These are phyloP conservation scores for Groenewaldozyma auringiensis DNA, from an alignment of 1,139 yeast species.

Conservation along the genomic window DNA sequence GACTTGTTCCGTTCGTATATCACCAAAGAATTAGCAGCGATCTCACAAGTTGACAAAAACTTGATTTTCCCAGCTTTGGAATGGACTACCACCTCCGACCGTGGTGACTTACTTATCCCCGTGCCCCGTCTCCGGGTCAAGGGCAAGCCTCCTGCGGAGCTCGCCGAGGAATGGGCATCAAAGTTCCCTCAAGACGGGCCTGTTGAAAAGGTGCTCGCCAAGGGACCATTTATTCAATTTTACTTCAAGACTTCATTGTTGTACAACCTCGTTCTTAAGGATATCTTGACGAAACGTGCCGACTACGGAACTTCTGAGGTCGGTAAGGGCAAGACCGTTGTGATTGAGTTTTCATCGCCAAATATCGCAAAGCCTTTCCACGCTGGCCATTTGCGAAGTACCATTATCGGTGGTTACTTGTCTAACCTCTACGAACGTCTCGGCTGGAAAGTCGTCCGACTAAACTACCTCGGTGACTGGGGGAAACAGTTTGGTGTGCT, in stretches of 20 bases:
- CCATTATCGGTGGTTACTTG: conserved; percentile 96
- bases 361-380: conserved; percentile 99
- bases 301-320: conserved; percentile 67
- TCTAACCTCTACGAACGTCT: conserved; percentile 81
- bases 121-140: conserved; percentile 88
- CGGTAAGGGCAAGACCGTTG: conserved; percentile 63
- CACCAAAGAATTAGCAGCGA: conserved; percentile 62
- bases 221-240: conserved; percentile 90
- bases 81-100: conserved; percentile 75
- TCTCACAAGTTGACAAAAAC: conserved; percentile 63
- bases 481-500: conserved; percentile 96
- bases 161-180: conserved; percentile 77
- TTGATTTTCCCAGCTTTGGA: conserved; percentile 82
- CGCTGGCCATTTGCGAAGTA: conserved; percentile 97
- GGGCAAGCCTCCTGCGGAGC: conserved; percentile 74
- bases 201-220: conserved; percentile 63
- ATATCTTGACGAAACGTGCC: conserved; percentile 44
- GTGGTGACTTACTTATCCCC: conserved; percentile 91
- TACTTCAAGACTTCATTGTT: conserved; percentile 63
- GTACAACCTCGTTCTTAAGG: conserved; percentile 62
- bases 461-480: conserved; percentile 98
- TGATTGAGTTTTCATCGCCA: conserved; percentile 93
- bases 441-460: conserved; percentile 85
- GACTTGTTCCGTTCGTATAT: conserved; percentile 88
- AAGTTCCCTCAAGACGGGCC: conserved; percentile 46